phyloP scores from a whole-genome alignment of 257 asterid species.

The Solanum chilense region DNA sequence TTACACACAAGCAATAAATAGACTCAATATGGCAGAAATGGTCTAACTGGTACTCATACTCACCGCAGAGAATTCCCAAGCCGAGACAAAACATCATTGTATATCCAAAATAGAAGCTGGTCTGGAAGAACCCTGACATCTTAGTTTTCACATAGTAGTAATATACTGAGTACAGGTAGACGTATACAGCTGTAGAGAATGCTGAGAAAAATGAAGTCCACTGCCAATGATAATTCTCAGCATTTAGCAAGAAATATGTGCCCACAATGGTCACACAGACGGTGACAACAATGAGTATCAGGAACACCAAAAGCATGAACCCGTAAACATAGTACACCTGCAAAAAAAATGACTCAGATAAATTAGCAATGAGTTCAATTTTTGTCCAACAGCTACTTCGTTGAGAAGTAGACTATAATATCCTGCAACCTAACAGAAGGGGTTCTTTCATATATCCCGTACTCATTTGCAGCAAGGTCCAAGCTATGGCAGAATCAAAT shows the following conservation, averaged over 20 bases:
- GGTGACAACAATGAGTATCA: slow-evolving; percentile 53
- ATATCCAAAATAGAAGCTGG: slow-evolving; percentile 61
- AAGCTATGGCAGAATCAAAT: not conserved
- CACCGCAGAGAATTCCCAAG: slow-evolving; percentile 69
- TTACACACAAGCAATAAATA: not conserved
- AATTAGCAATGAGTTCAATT: not conserved
- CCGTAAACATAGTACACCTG: slow-evolving; percentile 71
- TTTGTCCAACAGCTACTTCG: not conserved
- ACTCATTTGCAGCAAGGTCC: not conserved
- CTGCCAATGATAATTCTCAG: slow-evolving; percentile 72
- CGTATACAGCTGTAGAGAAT: slow-evolving; percentile 49
- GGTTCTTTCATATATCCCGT: not conserved
- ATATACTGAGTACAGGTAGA: slow-evolving; percentile 47
- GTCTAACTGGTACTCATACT: slow-evolving; percentile 12
- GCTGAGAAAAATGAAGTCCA: slow-evolving; percentile 73
- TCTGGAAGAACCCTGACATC: slow-evolving; percentile 68
- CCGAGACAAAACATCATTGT: slow-evolving; percentile 66
- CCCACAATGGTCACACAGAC: slow-evolving; percentile 59
- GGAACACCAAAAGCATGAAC: slow-evolving; percentile 57
- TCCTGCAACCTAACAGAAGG: not conserved
- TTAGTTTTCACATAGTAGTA: slow-evolving; percentile 54
- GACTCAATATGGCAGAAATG: not conserved
- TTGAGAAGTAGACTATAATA: not conserved
- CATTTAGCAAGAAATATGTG: slow-evolving; percentile 54
- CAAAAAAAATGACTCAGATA: not conserved